phyloP scores from a whole-genome alignment of 805 yeast species.

The Yamadazyma ubonensis region DNA sequence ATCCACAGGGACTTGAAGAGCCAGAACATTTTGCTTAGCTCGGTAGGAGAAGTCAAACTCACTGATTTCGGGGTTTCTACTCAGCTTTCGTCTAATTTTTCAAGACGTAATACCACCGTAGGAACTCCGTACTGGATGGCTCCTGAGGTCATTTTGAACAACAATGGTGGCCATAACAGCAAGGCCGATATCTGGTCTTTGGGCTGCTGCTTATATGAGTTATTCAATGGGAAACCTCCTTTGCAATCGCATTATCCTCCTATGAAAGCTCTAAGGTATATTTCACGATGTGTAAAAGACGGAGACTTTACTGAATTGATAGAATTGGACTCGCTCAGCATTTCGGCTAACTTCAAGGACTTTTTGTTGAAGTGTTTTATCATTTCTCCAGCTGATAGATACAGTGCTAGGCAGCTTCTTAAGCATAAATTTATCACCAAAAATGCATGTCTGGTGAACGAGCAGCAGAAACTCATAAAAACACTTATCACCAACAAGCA shows the following conservation, averaged over 20 bases:
- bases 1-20: conserved; percentile 61
- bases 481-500: conserved; percentile 34
- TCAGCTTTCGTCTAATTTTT: conserved; percentile 41
- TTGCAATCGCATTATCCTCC: conserved; percentile 41
- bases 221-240: conserved; percentile 74
- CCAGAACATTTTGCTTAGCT: conserved; percentile 39
- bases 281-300: conserved; percentile 30
- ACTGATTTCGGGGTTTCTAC: conserved; percentile 49
- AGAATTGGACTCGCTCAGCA: conserved; percentile 21
- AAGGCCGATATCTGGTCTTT: conserved; percentile 79
- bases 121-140: conserved; percentile 70
- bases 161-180: conserved; percentile 52
- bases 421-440: conserved; percentile 34
- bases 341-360: conserved; percentile 27
- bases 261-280: conserved; percentile 44
- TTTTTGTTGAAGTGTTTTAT: conserved; percentile 35
- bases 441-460: conserved; percentile 10
- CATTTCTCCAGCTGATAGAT: conserved; percentile 31
- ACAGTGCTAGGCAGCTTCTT: conserved; percentile 31
- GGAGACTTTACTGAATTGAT: conserved; percentile 32
- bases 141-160: conserved; percentile 56
- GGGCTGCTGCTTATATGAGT: conserved; percentile 75
- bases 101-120: conserved; percentile 44
- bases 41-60: conserved; percentile 39
- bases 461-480: conserved; percentile 21